Evolutionary conservation across 2,329 filamentous ascomycete genomes (phyloP).

Genomic region (Septoria linicola): DNA sequence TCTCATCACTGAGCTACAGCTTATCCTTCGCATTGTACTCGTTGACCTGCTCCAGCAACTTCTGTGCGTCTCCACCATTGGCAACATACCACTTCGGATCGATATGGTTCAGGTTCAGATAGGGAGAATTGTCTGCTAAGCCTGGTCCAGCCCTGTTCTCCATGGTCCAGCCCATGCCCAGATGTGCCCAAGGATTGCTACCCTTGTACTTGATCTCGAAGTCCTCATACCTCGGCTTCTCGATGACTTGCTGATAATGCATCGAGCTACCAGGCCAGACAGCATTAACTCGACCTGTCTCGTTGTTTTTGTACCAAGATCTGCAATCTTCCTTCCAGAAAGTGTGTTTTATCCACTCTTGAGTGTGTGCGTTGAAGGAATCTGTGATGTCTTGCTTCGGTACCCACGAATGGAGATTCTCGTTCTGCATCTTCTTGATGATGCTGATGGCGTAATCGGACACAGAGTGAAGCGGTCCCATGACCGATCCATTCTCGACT

Average conservation of each 20-base stretch:
- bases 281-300: conserved; percentile 47
- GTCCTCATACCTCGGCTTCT: conserved; percentile 45
- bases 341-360: conserved; percentile 51
- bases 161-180: conserved; percentile 45
- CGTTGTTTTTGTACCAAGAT: conserved; percentile 46
- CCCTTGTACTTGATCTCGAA: conserved; percentile 44
- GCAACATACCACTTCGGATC: conserved; percentile 44
- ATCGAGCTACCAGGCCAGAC: conserved; percentile 54
- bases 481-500: conserved; percentile 49
- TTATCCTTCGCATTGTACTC: conserved; percentile 19
- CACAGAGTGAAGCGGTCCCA: conserved; percentile 43
- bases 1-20: no score
- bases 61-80: conserved; percentile 29
- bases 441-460: conserved; percentile 44
- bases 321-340: conserved; percentile 51
- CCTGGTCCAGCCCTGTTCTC: conserved; percentile 30
- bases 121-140: conserved; percentile 41
- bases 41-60: conserved; percentile 24
- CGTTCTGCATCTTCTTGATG: conserved; percentile 49
- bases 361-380: conserved; percentile 44
- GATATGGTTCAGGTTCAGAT: conserved; percentile 43
- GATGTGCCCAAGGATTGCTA: conserved; percentile 44
- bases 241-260: conserved; percentile 48
- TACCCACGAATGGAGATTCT: conserved; percentile 45
- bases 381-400: conserved; percentile 45